A percentile compares a stretch with the other conserved stretches of the same genome.
Conservation (phyloP, 2,329 filamentous ascomycete species). For the Cercospora sesami region DNA sequence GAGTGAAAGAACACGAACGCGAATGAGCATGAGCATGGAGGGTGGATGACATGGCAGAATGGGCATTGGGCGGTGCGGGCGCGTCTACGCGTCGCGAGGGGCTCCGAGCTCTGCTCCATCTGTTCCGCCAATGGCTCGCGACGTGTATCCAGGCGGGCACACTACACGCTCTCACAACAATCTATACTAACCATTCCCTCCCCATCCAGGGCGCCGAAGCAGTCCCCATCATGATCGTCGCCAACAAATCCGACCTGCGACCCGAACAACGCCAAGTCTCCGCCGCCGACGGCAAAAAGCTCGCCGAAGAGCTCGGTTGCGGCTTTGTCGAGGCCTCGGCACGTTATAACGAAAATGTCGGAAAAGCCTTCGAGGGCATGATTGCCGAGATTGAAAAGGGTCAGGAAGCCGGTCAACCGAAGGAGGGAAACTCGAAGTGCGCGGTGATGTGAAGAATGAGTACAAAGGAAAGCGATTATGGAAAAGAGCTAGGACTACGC, state of each 20-base stretch:
- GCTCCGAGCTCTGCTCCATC: not conserved
- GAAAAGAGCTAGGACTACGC: not conserved
- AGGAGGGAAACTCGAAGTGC: slow-evolving; percentile 78
- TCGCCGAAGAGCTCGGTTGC: slow-evolving; percentile 85
- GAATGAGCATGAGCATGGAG: not conserved
- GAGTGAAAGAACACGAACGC: not conserved
- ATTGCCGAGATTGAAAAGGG: slow-evolving; percentile 89
- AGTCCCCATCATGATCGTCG: slow-evolving; percentile 90
- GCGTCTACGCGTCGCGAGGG: not conserved
- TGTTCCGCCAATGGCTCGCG: not conserved
- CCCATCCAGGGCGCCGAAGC: slow-evolving; percentile 70
- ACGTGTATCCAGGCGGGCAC: not conserved
- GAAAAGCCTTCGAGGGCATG: slow-evolving; percentile 88
- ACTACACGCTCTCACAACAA: not conserved
- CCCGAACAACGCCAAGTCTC: slow-evolving; percentile 91
- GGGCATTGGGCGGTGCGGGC: not conserved
- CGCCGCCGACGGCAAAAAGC: slow-evolving; percentile 77
- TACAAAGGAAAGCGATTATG: not conserved
- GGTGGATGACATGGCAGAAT: not conserved
- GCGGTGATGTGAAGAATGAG: slow-evolving; percentile 66
- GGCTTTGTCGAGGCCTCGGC: slow-evolving; percentile 95
- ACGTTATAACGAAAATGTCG: slow-evolving; percentile 90
- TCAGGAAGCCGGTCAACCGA: slow-evolving; percentile 82
- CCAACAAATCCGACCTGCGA: slow-evolving; percentile 93
- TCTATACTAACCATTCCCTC: not conserved